Percentiles rank a stretch among this genome's conserved stretches.
Evolutionary conservation across 2,329 filamentous ascomycete species (phyloP).

Genomic region (Alternaria sp.): DNA sequence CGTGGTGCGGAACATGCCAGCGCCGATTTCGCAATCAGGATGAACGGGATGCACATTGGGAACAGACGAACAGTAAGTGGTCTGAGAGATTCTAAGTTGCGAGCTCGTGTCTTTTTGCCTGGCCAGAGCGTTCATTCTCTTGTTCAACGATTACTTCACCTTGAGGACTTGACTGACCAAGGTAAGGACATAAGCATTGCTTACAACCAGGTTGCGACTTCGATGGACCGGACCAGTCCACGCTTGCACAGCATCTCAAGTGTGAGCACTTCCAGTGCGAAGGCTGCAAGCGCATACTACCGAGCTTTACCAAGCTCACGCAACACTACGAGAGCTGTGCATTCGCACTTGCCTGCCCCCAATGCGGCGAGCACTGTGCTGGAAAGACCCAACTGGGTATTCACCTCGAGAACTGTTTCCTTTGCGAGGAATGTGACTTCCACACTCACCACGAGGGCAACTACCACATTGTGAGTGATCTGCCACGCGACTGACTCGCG

Average conservation of each 20-base stretch:
- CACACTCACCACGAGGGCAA: constrained; percentile 30
- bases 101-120: neutral
- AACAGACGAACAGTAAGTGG: constrained; percentile 31
- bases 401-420: constrained; percentile 32
- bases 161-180: neutral
- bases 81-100: neutral
- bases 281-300: constrained; percentile 37
- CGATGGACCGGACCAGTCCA: constrained; percentile 25
- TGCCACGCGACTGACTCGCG: neutral
- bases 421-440: constrained; percentile 30
- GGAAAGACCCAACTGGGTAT: constrained; percentile 25
- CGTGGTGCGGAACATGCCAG: constrained; percentile 37
- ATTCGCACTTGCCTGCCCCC: constrained; percentile 23
- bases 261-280: constrained; percentile 42
- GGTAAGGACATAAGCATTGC: constrained; percentile 38
- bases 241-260: constrained; percentile 33
- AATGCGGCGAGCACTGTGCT: constrained; percentile 26
- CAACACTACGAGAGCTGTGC: constrained; percentile 31
- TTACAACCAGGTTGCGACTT: constrained; percentile 42
- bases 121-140: neutral
- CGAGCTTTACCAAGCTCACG: constrained; percentile 36
- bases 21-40: constrained; percentile 37
- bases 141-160: neutral
- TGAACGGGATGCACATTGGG: constrained; percentile 44
- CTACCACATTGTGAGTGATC: constrained; percentile 27